A percentile compares a stretch with the other conserved stretches of the same genome.
phyloP scores from a whole-genome alignment of 1,139 yeast genomes.

The Suhomyces wounanorum region DNA sequence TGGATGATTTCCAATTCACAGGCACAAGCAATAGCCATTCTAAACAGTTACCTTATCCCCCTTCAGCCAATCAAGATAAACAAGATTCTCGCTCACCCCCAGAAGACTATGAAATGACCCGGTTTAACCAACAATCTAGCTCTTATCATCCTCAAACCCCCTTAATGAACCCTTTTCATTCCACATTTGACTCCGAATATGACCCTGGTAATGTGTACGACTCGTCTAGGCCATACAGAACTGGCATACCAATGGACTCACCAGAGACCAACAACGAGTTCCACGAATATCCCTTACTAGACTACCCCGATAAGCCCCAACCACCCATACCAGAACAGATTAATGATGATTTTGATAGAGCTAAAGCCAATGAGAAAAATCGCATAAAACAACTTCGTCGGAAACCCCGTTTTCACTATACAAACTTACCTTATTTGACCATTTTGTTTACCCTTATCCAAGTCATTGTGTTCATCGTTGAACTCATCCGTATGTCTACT shows the following conservation, averaged over 20 bases:
- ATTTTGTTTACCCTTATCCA: conserved; percentile 53
- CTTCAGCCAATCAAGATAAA: conserved; percentile 3
- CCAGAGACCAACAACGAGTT: conserved; percentile 6
- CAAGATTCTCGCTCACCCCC: conserved; percentile 8
- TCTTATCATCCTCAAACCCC: conserved; percentile 7
- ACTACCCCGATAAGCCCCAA: conserved; percentile 10
- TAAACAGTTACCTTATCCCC: conserved; percentile 9
- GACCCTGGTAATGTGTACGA: background rate
- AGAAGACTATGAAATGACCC: conserved; percentile 10
- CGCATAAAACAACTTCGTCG: conserved; percentile 18
- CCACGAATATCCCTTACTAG: conserved; percentile 8
- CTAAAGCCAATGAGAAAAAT: conserved; percentile 11
- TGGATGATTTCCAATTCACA: conserved; percentile 6
- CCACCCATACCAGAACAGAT: conserved; percentile 7
- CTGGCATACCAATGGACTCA: conserved; percentile 8
- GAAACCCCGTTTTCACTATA: conserved; percentile 44
- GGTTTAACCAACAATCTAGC: background rate
- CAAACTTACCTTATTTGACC: conserved; percentile 51
- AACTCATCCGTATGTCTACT: conserved; percentile 57
- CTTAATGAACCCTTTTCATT: conserved; percentile 12
- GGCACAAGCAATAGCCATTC: background rate
- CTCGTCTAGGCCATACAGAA: background rate
- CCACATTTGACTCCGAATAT: conserved; percentile 2
- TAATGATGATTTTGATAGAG: conserved; percentile 5
- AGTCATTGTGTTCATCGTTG: conserved; percentile 65